phyloP scores from a whole-genome alignment of 129 eudicot genomes.

The Dittrichia graveolens region DNA sequence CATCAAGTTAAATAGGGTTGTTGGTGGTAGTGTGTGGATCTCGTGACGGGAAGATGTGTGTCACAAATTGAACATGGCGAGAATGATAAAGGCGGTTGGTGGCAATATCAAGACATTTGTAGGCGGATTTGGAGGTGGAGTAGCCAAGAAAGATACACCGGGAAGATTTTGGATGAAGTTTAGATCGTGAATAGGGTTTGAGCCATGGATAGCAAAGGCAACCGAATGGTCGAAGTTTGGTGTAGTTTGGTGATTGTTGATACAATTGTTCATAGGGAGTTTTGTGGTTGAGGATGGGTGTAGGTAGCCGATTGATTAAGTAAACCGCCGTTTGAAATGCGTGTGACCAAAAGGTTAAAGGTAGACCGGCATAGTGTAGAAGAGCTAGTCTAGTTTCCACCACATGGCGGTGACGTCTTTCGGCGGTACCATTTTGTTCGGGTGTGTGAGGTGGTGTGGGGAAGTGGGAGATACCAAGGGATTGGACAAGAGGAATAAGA shows the following conservation, averaged over 20 bases:
- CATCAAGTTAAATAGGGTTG: neutral
- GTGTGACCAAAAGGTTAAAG: conserved; percentile 12
- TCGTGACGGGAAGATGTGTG: neutral
- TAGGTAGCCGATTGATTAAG: conserved; percentile 10
- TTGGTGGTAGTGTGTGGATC: neutral
- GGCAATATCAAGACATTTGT: neutral
- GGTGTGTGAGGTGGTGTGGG: conserved; percentile 33
- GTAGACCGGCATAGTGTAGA: conserved; percentile 8
- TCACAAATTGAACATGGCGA: neutral
- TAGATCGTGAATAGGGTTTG: conserved; percentile 13
- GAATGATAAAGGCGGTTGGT: neutral
- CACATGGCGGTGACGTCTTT: no score
- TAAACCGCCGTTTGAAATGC: conserved; percentile 16
- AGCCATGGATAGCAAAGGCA: conserved; percentile 23
- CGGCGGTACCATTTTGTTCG: conserved; percentile 28
- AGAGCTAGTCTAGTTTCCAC: conserved; percentile 13
- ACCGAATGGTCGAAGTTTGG: neutral
- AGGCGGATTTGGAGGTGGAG: conserved; percentile 22
- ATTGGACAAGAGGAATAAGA: neutral
- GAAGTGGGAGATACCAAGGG: conserved; percentile 26
- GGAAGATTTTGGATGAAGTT: conserved; percentile 20
- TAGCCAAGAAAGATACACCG: conserved; percentile 21
- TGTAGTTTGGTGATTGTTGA: conserved; percentile 22
- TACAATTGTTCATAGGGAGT: conserved; percentile 1
- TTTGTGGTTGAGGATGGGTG: conserved; percentile 9